phyloP scores from a whole-genome alignment of 345 rosid species.

The Eucalyptus pauciflora region DNA sequence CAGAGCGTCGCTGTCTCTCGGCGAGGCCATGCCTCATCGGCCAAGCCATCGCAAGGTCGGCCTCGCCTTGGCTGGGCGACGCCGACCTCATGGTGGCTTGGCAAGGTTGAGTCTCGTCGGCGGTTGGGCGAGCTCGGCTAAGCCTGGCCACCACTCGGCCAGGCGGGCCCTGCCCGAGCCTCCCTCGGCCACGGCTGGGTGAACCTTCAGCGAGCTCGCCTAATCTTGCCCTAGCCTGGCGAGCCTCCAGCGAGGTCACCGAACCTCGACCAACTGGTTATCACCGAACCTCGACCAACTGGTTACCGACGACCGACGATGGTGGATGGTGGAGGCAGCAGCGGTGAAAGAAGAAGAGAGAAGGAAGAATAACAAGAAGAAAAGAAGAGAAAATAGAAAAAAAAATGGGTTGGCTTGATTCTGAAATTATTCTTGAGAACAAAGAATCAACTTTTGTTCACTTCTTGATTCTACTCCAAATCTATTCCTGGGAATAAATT shows the following conservation, averaged over 20 bases:
- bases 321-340: fast-evolving
- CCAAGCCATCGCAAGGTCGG: no score
- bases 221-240: fast-evolving
- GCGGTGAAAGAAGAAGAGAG: no score
- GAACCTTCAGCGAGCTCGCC: fast-evolving
- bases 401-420: no score
- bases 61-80: fast-evolving
- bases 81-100: fast-evolving
- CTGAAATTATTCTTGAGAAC: fast-evolving
- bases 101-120: fast-evolving
- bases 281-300: fast-evolving
- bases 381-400: no score
- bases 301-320: fast-evolving
- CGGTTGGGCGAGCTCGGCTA: fast-evolving
- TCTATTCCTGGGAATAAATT: no score
- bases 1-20: fast-evolving
- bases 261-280: no score
- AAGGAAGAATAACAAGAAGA: no score
- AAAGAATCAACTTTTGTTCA: no score
- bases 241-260: fast-evolving
- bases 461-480: no score
- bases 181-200: no score
- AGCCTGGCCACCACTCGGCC: fast-evolving
- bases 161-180: no score
- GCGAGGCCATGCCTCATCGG: fast-evolving